Conservation (phyloP, 768 basidiomycete genomes). For the Xerocomellus intermedius region DNA sequence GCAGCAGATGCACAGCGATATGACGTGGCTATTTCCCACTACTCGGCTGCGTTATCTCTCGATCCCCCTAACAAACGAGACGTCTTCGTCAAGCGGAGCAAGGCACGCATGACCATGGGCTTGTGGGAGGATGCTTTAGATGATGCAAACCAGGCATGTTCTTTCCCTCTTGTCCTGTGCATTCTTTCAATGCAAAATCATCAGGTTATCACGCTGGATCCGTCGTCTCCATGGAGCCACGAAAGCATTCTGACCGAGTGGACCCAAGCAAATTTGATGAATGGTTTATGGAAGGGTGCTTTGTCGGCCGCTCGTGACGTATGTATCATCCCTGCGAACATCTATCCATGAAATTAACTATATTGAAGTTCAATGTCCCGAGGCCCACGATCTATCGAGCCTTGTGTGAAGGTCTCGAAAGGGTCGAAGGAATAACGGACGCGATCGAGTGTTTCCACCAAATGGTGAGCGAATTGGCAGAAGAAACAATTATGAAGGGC, state of each 20-base stretch:
- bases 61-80: not conserved
- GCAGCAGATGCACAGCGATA: not conserved
- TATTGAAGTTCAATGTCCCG: not conserved
- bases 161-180: not conserved
- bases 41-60: not conserved
- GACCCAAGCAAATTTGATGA: not conserved
- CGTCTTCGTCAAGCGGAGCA: not conserved
- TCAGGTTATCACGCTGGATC: not conserved
- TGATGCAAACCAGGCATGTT: not conserved
- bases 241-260: not conserved
- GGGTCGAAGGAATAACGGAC: not conserved
- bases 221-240: not conserved
- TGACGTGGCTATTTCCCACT: not conserved
- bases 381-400: not conserved
- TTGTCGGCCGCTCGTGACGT: not conserved
- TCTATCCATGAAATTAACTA: not conserved
- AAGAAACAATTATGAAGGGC: not conserved
- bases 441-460: not conserved
- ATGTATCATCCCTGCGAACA: not conserved
- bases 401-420: not conserved
- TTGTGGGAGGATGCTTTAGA: not conserved
- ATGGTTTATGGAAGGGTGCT: not conserved
- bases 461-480: not conserved
- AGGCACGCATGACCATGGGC: not conserved
- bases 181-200: not conserved